Evolutionary conservation across 495 filamentous ascomycete species (phyloP), one percentile per base, ranked within the genome.

Genomic region (Aspergillus hancockii): DNA sequence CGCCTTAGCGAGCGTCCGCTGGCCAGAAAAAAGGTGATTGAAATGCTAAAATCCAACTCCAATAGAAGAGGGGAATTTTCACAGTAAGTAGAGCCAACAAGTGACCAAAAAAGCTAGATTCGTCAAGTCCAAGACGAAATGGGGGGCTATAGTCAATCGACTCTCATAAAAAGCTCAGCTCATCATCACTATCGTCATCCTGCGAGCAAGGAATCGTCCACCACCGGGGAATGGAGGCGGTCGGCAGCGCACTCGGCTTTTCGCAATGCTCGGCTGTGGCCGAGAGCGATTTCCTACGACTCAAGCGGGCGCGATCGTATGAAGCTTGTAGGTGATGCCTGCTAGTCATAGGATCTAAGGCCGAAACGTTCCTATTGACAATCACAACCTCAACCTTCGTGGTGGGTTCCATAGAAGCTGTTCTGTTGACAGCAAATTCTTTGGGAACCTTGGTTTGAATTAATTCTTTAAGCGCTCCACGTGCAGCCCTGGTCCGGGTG

Each of bases 171-270:
- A 78, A 78, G 59, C 75, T 77, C 19, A 80, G 65, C 62, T 79
- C 76, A 47, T 80, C 77, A 19, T 80, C 77, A 47, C 75, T 77
- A 25, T 72, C 75, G 12, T 73, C 71, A 8, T 75, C 69, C 23
- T 67, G 46, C 8, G 70, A 67, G 45, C 58, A 73, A 18, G 74
- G 65, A 36, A 75, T 72, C 19, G 67, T 54, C 4, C 58, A 58
- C 34, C 38, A 16, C 7, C 22, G 12, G 13, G 23, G 8, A 16
- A 19, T 8, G 3, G 18, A 9, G 18, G 36, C 23, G 18, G 21
- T n/a, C 16, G 36, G 53, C 14, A 18, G 18, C 13, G 52, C 22
- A 52, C 21, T 40, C 21, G 55, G n/a, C 8, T 23, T 52, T 30
- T 31, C 22, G 18, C 12, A 41, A 16, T 54, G 23, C 38, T 46